Evolutionary conservation across 1,139 yeast genomes (phyloP), one percentile per base, ranked within the genome.

Genomic region (Pichia sp.): DNA sequence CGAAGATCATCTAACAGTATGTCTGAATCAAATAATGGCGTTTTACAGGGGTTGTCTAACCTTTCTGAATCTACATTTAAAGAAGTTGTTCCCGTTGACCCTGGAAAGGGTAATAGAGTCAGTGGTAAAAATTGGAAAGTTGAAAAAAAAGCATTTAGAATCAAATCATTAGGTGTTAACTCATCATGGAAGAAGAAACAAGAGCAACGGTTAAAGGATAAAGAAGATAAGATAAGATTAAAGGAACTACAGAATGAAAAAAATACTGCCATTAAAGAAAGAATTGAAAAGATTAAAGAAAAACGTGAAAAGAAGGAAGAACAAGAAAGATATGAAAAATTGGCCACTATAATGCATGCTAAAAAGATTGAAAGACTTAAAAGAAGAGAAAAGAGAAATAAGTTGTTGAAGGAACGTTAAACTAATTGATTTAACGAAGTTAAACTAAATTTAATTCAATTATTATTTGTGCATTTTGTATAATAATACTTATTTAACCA

Each of bases 361-460:
- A 84, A 84, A 78, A 84, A 80, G 75, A 83, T 84, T 43, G 95
- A 86, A 56, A 80, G 95, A 70, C 68, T 85, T 71, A 83, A 84
- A 71, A 83, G 84, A 74, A 83, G 81, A 68, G 95, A 86, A 67
- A 86, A 85, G 81, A 81, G 93, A 72, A 86, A 85, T 69, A 86
- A 86, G 69, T 72, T 85, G 59, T 79, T 86, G 67, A 84, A 81
- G 65, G 93, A 86, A 47, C 50, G 50, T 47, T 47, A 43, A 13
- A 38, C 10, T 34, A 19, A 45, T 14, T 29, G 41, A 36, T 10
- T 18, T 19, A 9, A 36, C 3, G 10, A 22, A 39, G 11, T 13
- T 39, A 14, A 7, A 39, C n/a, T 39, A 22, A 8, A 14, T 38
- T 38, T 19, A 34, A n/a, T 34, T 34, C 19, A 18, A 18, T 3